A percentile compares a stretch with the other conserved stretches of the same genome.
Evolutionary conservation across 495 filamentous ascomycete species (phyloP).

Genomic region (Annulohypoxylon stygium): DNA sequence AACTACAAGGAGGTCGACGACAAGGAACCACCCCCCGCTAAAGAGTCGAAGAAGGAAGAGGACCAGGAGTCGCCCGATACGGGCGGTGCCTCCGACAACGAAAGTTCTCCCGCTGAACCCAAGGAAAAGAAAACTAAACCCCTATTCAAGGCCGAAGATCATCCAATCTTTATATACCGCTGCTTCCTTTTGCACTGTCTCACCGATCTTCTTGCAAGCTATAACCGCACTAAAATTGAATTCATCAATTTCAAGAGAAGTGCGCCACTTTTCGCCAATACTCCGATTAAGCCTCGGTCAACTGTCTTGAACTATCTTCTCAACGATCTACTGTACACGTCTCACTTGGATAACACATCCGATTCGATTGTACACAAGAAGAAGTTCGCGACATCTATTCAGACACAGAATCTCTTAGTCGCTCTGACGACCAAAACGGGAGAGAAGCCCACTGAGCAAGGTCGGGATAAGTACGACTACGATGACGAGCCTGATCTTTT

Average conservation of each 20-base stretch:
- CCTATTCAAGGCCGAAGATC: slow-evolving; percentile 89
- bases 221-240: slow-evolving; percentile 94
- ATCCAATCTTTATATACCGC: slow-evolving; percentile 95
- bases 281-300: slow-evolving; percentile 93
- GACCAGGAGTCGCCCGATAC: slow-evolving; percentile 54
- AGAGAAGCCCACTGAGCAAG: slow-evolving; percentile 71
- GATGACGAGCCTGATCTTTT: slow-evolving; percentile 89
- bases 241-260: slow-evolving; percentile 98
- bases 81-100: slow-evolving; percentile 41
- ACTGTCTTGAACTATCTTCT: slow-evolving; percentile 94
- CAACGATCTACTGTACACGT: slow-evolving; percentile 83
- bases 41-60: slow-evolving; percentile 60
- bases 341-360: slow-evolving; percentile 74
- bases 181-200: slow-evolving; percentile 96
- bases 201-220: slow-evolving; percentile 91
- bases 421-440: slow-evolving; percentile 89
- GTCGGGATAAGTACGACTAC: slow-evolving; percentile 67
- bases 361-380: slow-evolving; percentile 85
- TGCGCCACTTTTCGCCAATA: slow-evolving; percentile 80
- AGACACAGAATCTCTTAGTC: slow-evolving; percentile 86
- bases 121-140: slow-evolving; percentile 81
- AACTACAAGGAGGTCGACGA: slow-evolving; percentile 93
- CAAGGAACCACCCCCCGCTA: slow-evolving; percentile 68
- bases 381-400: slow-evolving; percentile 82
- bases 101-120: slow-evolving; percentile 51